Base-by-base conservation (phyloP, 495 filamentous ascomycete genomes). In the Aspergillus cavernicola region DNA sequence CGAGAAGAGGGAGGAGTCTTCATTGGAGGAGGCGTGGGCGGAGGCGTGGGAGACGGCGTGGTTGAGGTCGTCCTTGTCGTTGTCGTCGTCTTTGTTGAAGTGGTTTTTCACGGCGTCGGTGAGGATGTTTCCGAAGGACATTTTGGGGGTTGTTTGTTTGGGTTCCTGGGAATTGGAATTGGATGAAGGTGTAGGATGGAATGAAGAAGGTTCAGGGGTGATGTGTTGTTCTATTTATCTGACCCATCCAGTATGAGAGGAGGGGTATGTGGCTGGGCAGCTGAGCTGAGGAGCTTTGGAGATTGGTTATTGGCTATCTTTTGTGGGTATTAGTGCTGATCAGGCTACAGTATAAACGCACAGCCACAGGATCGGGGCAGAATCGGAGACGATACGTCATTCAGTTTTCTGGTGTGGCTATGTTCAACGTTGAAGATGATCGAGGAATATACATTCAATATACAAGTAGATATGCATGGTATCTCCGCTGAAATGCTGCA, bases 41-140 rank as follows among this genome's bases (percentile, higher is more conserved):
- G 64, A 45, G 2, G 81, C 81, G 66, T 82, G 76, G 3, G 68
- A 57, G 28, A 65, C 65, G 6, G 77, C 80, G 50, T 66, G 64
- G 56, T 62, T 67, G 63, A 76, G 71, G 46, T 84, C 76, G 56
- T 75, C 57, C 37, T 49, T 31, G 57, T 59, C 24, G 24, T n/a
- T n/a, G n/a, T 28, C 45, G 41, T 56, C 41, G 43, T 38, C 38
- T 42, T 42, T 11, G 53, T 39, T 12, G 33, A 40, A 33, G 55
- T 51, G 45, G 42, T 24, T 22, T 40, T 42, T 42, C 11, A 46
- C 48, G 28, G 50, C 58, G 28, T 36, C 37, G 46, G n/a, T 39
- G 50, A 50, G 39, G 6, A 54, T 47, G 26, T 47, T 37, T 54
- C 32, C 39, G 45, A 45, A 35, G 32, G 51, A 50, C 47, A 39